phyloP scores from a whole-genome alignment of 352 stramenopile species.

The Globisporangium splendens region DNA sequence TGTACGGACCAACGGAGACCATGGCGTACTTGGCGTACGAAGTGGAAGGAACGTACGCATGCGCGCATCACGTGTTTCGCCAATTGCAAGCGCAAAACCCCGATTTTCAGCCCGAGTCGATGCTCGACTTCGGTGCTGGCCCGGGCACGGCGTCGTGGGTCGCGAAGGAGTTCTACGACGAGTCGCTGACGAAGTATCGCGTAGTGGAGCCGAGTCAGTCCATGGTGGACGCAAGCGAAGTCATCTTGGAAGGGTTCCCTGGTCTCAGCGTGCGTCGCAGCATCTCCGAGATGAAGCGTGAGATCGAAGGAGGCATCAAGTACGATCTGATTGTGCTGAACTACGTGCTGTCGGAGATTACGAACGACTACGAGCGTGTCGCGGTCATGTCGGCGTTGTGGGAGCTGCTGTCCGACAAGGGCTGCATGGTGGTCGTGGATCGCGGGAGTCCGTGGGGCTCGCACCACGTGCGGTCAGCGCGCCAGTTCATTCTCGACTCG shows the following conservation, averaged over 20 bases:
- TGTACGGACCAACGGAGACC: conserved; percentile 71
- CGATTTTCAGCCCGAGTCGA: conserved; percentile 53
- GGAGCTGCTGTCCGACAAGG: conserved; percentile 75
- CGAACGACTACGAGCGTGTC: conserved; percentile 80
- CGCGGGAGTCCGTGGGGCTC: conserved; percentile 80
- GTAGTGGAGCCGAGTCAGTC: conserved; percentile 84
- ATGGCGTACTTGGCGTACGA: conserved; percentile 72
- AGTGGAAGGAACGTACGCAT: conserved; percentile 70
- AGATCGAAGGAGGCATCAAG: conserved; percentile 61
- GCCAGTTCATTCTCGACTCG: conserved; percentile 82
- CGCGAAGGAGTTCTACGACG: conserved; percentile 63
- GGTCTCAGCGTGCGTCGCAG: conserved; percentile 69
- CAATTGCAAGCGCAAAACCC: conserved; percentile 53
- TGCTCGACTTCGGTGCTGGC: conserved; percentile 78
- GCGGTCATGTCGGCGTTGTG: conserved; percentile 72
- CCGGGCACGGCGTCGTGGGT: conserved; percentile 77
- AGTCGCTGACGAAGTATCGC: conserved; percentile 59
- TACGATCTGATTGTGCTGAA: conserved; percentile 77
- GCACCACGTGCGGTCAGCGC: conserved; percentile 76
- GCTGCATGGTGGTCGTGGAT: conserved; percentile 72
- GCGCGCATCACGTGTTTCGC: conserved; percentile 60
- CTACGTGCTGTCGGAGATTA: conserved; percentile 81
- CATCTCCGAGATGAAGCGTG: conserved; percentile 72
- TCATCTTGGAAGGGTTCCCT: conserved; percentile 69
- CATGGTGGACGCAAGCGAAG: conserved; percentile 76